Conservation (phyloP, 805 yeast species). For the Metschnikowia picachoensis region DNA sequence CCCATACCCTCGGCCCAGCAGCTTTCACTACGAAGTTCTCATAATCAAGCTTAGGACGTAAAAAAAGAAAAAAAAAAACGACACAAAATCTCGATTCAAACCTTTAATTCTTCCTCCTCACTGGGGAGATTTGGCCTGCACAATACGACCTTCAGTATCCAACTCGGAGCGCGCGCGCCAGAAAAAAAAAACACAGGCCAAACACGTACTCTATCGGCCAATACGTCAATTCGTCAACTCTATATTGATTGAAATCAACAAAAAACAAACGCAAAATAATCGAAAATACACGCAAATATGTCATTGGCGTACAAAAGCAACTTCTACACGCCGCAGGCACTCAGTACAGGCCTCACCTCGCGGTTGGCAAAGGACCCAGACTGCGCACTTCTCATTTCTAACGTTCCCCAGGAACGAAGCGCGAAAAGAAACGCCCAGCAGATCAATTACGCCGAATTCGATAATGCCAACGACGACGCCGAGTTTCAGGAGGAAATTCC, state of each 20-base stretch:
- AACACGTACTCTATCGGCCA: no score
- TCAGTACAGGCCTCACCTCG: constrained; percentile 68
- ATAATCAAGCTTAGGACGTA: no score
- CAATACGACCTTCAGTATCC: no score
- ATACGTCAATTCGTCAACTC: no score
- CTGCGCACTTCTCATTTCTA: constrained; percentile 61
- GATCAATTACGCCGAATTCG: constrained; percentile 82
- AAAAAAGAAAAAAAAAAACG: no score
- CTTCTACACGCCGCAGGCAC: constrained; percentile 64
- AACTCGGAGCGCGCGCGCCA: no score
- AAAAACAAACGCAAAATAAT: neutral
- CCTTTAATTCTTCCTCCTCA: no score
- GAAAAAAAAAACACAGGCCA: no score
- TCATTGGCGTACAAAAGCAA: constrained; percentile 15
- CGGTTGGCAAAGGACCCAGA: constrained; percentile 64
- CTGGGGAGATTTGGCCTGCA: no score
- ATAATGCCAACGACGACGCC: constrained; percentile 50
- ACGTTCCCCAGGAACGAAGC: constrained; percentile 72
- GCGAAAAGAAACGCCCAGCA: constrained; percentile 69
- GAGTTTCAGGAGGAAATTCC: constrained; percentile 29
- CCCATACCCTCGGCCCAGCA: no score
- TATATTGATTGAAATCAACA: neutral
- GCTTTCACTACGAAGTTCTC: no score
- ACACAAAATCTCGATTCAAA: no score
- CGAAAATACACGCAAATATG: neutral